Evolutionary conservation across 306 rosid genomes (phyloP), one percentile per base, ranked within the genome.

Genomic region (Prunus salicina): DNA sequence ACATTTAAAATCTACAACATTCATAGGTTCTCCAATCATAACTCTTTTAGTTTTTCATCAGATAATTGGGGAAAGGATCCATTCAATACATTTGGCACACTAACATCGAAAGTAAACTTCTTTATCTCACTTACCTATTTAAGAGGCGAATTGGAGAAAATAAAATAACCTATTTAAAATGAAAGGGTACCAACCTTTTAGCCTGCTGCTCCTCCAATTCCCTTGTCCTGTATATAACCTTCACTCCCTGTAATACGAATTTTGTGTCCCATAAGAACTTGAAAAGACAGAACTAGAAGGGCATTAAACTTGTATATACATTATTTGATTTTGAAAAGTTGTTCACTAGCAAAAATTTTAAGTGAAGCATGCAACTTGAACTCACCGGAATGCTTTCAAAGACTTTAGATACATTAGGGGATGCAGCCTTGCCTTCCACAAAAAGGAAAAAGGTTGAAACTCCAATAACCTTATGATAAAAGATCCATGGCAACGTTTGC

Each of bases 131-230:
- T 34, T 38, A 53, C 22, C 30, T 13, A 30, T n/a, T 52, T 28
- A 52, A 1, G n/a, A 52, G 7, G 13, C 16, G 34, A n/a, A 71
- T 45, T 55, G 55, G 28, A 60, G 11, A 12, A 73, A 53, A 46
- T 18, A 16, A 32, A 7, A 49, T 2, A 63, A 11, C 2, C 10
- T 16, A 38, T 7, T 25, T 16, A 50, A 34, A 67, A 8, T 18
- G 60, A 56, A 58, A 77, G 49, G 32, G 22, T 13, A 63, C 74
- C 28, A 52, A 93, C 98, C 99, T 95, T 79, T 83, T 90, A 61
- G 97, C 91, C 88, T 95, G 99, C 71, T 84, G 90, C 83, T 95
- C 99, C 82, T 95, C 99, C 67, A 95, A 82, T 78, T 90, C 99
- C 82, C 41, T 85, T 24, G 99, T 95, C 83, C 99, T 88, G 82